Evolutionary conservation across 257 asterid species (phyloP), one percentile per base, ranked within the genome.

Genomic region (Solanum corneliomulleri): DNA sequence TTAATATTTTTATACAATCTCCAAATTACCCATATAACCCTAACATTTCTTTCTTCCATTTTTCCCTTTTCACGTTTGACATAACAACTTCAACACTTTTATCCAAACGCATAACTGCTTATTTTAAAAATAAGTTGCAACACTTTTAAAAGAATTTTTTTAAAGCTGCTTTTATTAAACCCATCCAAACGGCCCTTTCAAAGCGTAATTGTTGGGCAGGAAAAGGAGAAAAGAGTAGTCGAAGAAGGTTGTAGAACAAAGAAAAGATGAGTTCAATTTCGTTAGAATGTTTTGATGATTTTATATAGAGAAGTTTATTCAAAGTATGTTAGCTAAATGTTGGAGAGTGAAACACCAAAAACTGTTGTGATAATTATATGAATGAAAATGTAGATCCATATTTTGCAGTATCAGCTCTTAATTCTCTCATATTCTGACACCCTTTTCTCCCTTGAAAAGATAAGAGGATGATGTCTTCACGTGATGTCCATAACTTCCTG

Each of bases 401-500:
- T 21, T 37, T 11, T 7, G 49, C 45, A 3, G 21, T 75, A 75
- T 3, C 7, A 39, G 11, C 33, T 75, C 64, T 78, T 25, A 78
- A 5, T 41, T 41, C 83, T 44, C 66, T 78, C 66, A 78, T 25
- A 27, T 25, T 44, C 84, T 42, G 64, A 44, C 86, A 80, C 49
- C 85, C 27, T 64, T 68, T 47, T 31, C 66, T 60, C 74, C 58
- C 62, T 52, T 86, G 7, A 25, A 18, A 77, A 58, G 88, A 52
- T 75, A 35, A 72, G 42, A 31, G 77, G 89, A 87, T 82, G 86
- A 76, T 88, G 52, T 25, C 75, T 86, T 64, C 91, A 88, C 91
- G 91, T 89, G 93, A 84, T 68, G 14, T n/a, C 91, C 93, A 91
- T 91, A 86, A 69, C 89, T 77, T 86, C 86, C 35, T 86, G 76